phyloP scores from a whole-genome alignment of 441 rosid genomes.

The Breynia disticha region DNA sequence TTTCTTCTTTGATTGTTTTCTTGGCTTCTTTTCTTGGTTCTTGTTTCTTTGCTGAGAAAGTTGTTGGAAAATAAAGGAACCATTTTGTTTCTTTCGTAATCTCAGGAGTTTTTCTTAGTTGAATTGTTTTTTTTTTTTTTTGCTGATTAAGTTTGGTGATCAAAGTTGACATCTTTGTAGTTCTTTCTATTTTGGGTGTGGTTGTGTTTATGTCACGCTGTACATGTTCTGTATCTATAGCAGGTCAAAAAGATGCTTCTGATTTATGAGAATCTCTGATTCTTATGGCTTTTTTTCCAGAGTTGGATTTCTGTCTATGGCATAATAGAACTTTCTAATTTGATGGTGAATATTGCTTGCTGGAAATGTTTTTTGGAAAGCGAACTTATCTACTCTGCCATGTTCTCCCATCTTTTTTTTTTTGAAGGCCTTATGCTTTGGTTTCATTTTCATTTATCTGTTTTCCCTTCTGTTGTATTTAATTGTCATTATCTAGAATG shows the following conservation, averaged over 20 bases:
- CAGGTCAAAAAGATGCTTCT: background rate
- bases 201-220: background rate
- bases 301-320: no score
- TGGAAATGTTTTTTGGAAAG: constrained; percentile 3
- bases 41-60: constrained; percentile 20
- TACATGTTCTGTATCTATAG: background rate
- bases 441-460: background rate
- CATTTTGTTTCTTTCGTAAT: no score
- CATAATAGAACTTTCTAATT: background rate
- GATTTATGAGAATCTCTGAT: background rate
- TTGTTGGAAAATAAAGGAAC: background rate
- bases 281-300: background rate
- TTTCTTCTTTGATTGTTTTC: constrained; percentile 18
- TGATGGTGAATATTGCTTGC: constrained; percentile 3
- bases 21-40: background rate
- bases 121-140: no score
- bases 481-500: background rate
- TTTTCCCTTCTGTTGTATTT: background rate
- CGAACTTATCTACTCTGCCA: background rate
- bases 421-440: constrained; percentile 4
- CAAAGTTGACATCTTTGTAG: no score
- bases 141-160: no score
- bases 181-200: no score
- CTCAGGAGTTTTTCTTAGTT: background rate
- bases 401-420: constrained; percentile 5